Evolutionary conservation across 768 basidiomycete genomes (phyloP).

Genomic region (Lentinula sp.): DNA sequence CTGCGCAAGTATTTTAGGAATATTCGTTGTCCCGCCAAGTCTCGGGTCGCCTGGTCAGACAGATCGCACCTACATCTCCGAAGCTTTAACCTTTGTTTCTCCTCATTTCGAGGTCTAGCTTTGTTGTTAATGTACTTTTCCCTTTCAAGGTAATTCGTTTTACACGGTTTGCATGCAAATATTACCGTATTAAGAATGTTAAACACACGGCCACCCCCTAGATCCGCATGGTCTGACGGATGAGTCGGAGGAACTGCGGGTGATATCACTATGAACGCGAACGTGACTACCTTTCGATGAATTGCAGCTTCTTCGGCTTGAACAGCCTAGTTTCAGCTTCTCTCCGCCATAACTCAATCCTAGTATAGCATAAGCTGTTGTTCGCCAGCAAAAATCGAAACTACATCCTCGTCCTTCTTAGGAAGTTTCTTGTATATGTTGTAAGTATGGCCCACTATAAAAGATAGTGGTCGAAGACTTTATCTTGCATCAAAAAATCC

Average conservation of each 20-base stretch:
- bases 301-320: background rate
- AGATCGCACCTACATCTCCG: background rate
- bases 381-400: background rate
- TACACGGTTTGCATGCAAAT: background rate
- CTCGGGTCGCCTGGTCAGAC: background rate
- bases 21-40: background rate
- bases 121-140: background rate
- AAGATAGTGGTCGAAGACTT: background rate
- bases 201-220: background rate
- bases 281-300: background rate
- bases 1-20: background rate
- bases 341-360: background rate
- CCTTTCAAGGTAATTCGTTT: background rate
- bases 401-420: background rate
- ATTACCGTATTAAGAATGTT: background rate
- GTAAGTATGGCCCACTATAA: background rate
- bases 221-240: background rate
- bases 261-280: background rate
- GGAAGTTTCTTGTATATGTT: background rate
- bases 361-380: background rate
- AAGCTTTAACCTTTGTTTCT: background rate
- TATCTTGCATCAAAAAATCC: background rate
- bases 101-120: background rate
- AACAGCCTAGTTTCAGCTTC: background rate
- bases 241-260: slow-evolving; percentile 9